These are phyloP conservation scores for Strobilomyces echinocephalus DNA, from an alignment of 768 basidiomycete genomes.

Conservation along the genomic window DNA sequence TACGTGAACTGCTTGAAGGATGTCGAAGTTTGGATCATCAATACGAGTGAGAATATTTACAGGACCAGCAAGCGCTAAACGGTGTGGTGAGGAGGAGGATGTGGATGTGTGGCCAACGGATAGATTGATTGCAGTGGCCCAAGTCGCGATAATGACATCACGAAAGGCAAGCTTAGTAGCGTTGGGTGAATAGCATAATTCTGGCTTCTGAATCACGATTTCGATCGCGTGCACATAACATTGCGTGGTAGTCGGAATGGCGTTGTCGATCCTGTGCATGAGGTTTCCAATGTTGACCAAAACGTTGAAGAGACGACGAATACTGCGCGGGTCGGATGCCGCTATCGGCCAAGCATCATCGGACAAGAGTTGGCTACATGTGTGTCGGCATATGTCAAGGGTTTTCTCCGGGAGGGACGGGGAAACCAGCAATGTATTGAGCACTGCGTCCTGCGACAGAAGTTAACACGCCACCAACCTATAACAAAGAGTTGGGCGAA, in stretches of 20 bases:
- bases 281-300: slow-evolving; percentile 39
- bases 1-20: slow-evolving; percentile 32
- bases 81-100: slow-evolving; percentile 18
- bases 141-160: slow-evolving; percentile 38
- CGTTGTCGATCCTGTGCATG: slow-evolving; percentile 26
- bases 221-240: slow-evolving; percentile 43
- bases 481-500: slow-evolving; percentile 13
- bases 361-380: slow-evolving; percentile 31
- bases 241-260: slow-evolving; percentile 27
- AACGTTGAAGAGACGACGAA: slow-evolving; percentile 43
- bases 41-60: slow-evolving; percentile 23
- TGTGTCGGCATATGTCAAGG: slow-evolving; percentile 28
- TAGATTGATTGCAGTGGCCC: slow-evolving; percentile 32
- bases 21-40: slow-evolving; percentile 33
- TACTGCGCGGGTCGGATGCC: slow-evolving; percentile 26
- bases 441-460: slow-evolving; percentile 21
- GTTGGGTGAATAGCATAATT: slow-evolving; percentile 11
- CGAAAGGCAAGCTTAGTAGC: slow-evolving; percentile 29
- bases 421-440: slow-evolving; percentile 23
- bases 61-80: slow-evolving; percentile 18
- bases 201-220: slow-evolving; percentile 33
- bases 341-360: slow-evolving; percentile 22
- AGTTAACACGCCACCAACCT: slow-evolving; percentile 7
- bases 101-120: slow-evolving; percentile 20
- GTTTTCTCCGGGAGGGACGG: slow-evolving; percentile 29